phyloP scores from a whole-genome alignment of 352 stramenopile species.

The Thalassiosira pacifica region DNA sequence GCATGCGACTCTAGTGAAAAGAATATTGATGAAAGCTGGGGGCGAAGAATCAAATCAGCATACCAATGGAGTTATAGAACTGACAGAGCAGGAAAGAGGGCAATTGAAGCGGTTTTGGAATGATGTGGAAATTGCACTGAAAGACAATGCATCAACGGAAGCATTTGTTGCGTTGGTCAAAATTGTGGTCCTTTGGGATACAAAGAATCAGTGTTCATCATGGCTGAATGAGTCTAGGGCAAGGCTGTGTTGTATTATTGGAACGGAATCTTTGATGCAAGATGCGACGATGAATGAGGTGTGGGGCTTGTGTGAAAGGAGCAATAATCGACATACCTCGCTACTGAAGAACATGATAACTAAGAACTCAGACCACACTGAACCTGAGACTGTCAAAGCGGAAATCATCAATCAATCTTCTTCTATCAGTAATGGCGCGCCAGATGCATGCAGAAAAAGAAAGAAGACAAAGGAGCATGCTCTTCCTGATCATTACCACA shows the following conservation, averaged over 20 bases:
- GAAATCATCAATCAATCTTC: not conserved
- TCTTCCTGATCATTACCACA: slow-evolving; percentile 34
- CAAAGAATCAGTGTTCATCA: slow-evolving; percentile 7
- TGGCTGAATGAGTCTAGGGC: slow-evolving; percentile 45
- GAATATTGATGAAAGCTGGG: slow-evolving; percentile 59
- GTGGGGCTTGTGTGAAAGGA: slow-evolving; percentile 20
- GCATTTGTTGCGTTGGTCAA: slow-evolving; percentile 47
- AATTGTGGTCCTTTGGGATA: slow-evolving; percentile 50
- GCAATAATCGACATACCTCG: slow-evolving; percentile 24
- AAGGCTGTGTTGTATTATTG: slow-evolving; percentile 32
- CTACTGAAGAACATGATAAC: slow-evolving; percentile 50
- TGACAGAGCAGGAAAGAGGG: slow-evolving; percentile 24
- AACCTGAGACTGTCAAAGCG: slow-evolving; percentile 2
- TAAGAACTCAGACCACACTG: slow-evolving; percentile 11
- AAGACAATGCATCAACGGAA: slow-evolving; percentile 10
- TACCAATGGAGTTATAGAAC: not conserved
- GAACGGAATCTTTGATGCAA: slow-evolving; percentile 14
- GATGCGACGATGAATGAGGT: slow-evolving; percentile 35
- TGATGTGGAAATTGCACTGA: slow-evolving; percentile 32
- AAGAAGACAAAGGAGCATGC: slow-evolving; percentile 28
- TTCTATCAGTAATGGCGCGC: not conserved
- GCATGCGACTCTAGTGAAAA: slow-evolving; percentile 58
- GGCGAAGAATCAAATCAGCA: not conserved
- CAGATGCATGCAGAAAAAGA: not conserved
- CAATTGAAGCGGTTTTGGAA: slow-evolving; percentile 51